Base-by-base conservation (phyloP, 163 green algal species). In the Scenedesmus sp. region DNA sequence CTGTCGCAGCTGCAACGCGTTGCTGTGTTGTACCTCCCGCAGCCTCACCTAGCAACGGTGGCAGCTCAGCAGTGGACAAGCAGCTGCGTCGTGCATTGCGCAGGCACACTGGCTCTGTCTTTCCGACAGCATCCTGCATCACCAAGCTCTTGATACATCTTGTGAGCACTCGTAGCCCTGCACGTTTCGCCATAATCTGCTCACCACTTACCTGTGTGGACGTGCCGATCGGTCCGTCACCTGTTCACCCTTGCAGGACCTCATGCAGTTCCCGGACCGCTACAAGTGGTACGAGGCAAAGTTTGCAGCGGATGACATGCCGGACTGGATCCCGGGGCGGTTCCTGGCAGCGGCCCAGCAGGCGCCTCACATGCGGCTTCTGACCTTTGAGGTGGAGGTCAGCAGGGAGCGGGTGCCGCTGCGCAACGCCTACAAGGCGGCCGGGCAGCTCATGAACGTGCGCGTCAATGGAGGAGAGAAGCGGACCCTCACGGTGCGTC, bases 271-370 rank as follows among this genome's bases (percentile, higher is more conserved):
- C 76, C 79, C 94, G 2, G 96, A 97, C 78, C 92, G 96, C 5
- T 91, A 94, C 37, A 94, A 95, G 61, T 98, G 96, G 96, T 98
- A 98, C 76, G 93, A 95, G n/a, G 89, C 96, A 59, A 97, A 95
- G 56, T 98, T 97, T 82, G 94, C 89, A 24, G 96, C 96, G 0
- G 91, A 97, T n/a, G 96, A 98, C 93, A 94, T 96, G 86, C 96
- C 96, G 5, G 95, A 97, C 65, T 98, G 96, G 96, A 97, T 96
- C 70, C 89, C 93, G 0, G 96, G 91, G 13, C 88, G 53, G 35
- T 97, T 96, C 85, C 78, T 97, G 20, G 56, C 43, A 53, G 51
- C 18, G 0, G 65, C 9, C 35, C 86, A 85, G 73, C 46, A 85
- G 9, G 86, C 70, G 78, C 87, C 59, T 3, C 49, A 90, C 49